These are phyloP conservation scores for Echeveria elegans DNA, from an alignment of 164 flowering plant species.

Conservation along the genomic window DNA sequence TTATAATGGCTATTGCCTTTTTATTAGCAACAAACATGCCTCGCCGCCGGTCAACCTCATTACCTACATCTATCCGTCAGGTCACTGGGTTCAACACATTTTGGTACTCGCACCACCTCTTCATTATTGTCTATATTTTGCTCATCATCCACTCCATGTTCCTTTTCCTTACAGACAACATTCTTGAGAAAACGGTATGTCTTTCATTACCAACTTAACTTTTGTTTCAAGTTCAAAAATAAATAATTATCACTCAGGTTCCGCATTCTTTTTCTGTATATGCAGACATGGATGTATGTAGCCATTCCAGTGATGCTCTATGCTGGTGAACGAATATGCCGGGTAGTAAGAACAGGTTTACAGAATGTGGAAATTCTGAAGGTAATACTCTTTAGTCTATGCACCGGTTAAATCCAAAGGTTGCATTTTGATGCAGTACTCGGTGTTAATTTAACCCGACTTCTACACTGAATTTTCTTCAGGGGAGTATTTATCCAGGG, in stretches of 20 bases:
- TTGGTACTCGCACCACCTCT: constrained; percentile 96
- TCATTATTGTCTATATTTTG: constrained; percentile 71
- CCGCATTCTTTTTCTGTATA: not conserved
- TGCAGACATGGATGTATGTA: constrained; percentile 98
- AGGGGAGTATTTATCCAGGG: constrained; percentile 96
- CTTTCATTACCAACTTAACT: not conserved
- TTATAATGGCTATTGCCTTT: constrained; percentile 71
- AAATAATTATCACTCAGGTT: not conserved
- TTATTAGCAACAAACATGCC: constrained; percentile 83
- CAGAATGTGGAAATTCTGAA: constrained; percentile 65
- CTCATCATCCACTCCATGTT: constrained; percentile 68
- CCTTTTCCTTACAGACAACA: constrained; percentile 68
- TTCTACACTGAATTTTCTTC: constrained; percentile 13
- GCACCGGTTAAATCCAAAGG: not conserved
- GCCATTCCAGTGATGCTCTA: constrained; percentile 75
- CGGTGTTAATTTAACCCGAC: not conserved
- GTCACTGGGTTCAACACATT: constrained; percentile 95
- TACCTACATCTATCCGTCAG: constrained; percentile 75
- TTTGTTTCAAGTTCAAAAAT: not conserved
- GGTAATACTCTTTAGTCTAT: constrained; percentile 27
- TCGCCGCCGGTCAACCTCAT: constrained; percentile 68
- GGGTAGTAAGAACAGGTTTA: constrained; percentile 74
- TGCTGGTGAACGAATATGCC: constrained; percentile 76
- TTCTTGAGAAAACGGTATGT: constrained; percentile 80
- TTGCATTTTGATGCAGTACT: not conserved